Evolutionary conservation across 208 protist genomes (phyloP), one percentile per base, ranked within the genome.

Genomic region (Balamuthia mandrillaris): DNA sequence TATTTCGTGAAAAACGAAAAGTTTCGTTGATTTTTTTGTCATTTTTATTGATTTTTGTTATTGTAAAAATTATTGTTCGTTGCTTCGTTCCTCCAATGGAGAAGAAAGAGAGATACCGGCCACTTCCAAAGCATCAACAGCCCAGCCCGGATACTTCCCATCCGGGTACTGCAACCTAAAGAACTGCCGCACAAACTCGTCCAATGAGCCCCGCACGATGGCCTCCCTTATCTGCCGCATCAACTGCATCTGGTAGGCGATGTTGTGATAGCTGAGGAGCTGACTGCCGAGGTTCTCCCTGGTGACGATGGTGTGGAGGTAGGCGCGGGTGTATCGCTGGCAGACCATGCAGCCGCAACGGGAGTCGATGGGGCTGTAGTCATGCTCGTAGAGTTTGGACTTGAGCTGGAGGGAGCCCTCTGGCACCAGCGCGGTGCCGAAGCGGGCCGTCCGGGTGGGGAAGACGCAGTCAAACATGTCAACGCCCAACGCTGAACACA

Each of bases 401-500:
- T 91, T 92, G 24, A 94, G 45, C 31, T 85, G 56, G 14, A 95
- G n/a, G 31, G 63, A 60, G 16, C 91, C 91, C 29, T 70, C 49
- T 2, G 24, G 16, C 2, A 85, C 45, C 2, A 93, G 63, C 61
- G 89, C 88, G n/a, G 51, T 92, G 3, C 88, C 86, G 86, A 99
- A 98, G 58, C 97, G 90, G 7, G 97, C 98, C 1, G 98, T 99
- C 35, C 98, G 88, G 63, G 96, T 98, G 5, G 98, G 97, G 83
- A 97, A 99, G n/a, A 99, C 98, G 90, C 98, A 99, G 89, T 99
- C 98, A 82, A 99, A 99, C 97, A 99, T 99, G 89, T 99, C 98
- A 16, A 99, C 98, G 29, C 98, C 98, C 14, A 99, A 91, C 1
- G 96, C 96, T 12, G 96, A 95, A 87, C 98, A 99, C 21, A 99